Evolutionary conservation across 1,139 yeast genomes (phyloP).

Genomic region (Hemisphaericaspora xylofermentans): DNA sequence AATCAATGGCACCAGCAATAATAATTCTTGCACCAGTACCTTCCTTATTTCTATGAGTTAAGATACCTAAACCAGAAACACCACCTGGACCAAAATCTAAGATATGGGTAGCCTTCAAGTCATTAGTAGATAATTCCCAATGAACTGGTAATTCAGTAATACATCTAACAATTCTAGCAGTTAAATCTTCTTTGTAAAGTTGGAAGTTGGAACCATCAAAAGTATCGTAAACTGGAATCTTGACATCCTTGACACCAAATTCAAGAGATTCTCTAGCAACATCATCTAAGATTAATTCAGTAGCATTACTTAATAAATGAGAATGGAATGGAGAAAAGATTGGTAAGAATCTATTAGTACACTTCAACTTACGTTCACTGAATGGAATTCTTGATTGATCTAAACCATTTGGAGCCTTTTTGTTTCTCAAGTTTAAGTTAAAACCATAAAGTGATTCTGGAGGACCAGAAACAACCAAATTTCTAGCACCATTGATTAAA

Average conservation of each 20-base stretch:
- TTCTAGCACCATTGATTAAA: slow-evolving; percentile 91
- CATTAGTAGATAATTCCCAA: slow-evolving; percentile 87
- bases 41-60: slow-evolving; percentile 95
- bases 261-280: slow-evolving; percentile 54
- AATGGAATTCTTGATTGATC: slow-evolving; percentile 93
- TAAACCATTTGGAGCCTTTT: slow-evolving; percentile 90
- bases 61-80: slow-evolving; percentile 90
- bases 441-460: slow-evolving; percentile 98
- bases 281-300: slow-evolving; percentile 64
- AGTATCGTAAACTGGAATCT: slow-evolving; percentile 91
- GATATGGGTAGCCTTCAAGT: slow-evolving; percentile 77
- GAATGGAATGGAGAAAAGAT: slow-evolving; percentile 97
- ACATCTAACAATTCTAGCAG: slow-evolving; percentile 66
- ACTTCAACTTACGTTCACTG: slow-evolving; percentile 89
- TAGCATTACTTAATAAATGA: slow-evolving; percentile 74
- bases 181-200: slow-evolving; percentile 38
- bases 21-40: slow-evolving; percentile 97
- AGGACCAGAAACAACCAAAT: slow-evolving; percentile 94
- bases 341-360: slow-evolving; percentile 91
- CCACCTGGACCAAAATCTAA: slow-evolving; percentile 99
- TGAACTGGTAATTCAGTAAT: slow-evolving; percentile 88
- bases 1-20: slow-evolving; percentile 87
- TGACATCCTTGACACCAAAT: slow-evolving; percentile 54
- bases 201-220: slow-evolving; percentile 81
- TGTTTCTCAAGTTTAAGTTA: slow-evolving; percentile 85